Evolutionary conservation across 805 yeast species (phyloP).

Genomic region (Candida alai): DNA sequence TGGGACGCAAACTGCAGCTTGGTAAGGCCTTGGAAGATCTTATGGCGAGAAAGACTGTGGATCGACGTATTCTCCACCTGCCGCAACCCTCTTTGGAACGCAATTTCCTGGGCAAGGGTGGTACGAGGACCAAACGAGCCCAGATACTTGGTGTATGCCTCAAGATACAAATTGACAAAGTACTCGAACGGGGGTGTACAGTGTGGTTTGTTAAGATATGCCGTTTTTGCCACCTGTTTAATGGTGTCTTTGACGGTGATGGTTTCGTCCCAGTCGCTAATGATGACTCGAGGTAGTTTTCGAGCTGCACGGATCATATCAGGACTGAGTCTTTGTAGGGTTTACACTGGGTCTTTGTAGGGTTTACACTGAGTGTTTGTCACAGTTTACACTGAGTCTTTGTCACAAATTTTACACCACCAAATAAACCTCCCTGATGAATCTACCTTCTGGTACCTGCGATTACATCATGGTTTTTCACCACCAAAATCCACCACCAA

Average conservation of each 20-base stretch:
- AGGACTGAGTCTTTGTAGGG: too few relatives aligned
- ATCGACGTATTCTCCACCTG: conserved; percentile 49
- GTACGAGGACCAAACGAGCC: conserved; percentile 25
- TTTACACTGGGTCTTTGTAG: too few relatives aligned
- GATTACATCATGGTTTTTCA: too few relatives aligned
- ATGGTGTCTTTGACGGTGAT: conserved; percentile 56
- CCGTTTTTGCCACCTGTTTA: conserved; percentile 44
- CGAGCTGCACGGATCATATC: neutral
- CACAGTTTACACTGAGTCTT: too few relatives aligned
- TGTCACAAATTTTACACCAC: too few relatives aligned
- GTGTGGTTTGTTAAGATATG: conserved; percentile 36
- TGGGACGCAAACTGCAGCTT: conserved; percentile 26
- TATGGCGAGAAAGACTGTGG: conserved; percentile 30
- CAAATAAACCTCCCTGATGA: too few relatives aligned
- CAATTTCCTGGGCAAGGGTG: conserved; percentile 38
- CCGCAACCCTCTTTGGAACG: conserved; percentile 43
- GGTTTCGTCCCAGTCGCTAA: conserved; percentile 69
- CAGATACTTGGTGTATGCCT: conserved; percentile 28
- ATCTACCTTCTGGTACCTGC: too few relatives aligned
- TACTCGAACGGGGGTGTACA: conserved; percentile 37
- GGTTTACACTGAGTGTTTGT: too few relatives aligned
- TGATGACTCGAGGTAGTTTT: conserved; percentile 20
- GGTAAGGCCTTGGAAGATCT: conserved; percentile 42
- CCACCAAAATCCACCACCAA: too few relatives aligned
- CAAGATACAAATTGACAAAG: conserved; percentile 41